Evolutionary conservation across 2,329 filamentous ascomycete genomes (phyloP).

Genomic region (Pestalotiopsis sp.): DNA sequence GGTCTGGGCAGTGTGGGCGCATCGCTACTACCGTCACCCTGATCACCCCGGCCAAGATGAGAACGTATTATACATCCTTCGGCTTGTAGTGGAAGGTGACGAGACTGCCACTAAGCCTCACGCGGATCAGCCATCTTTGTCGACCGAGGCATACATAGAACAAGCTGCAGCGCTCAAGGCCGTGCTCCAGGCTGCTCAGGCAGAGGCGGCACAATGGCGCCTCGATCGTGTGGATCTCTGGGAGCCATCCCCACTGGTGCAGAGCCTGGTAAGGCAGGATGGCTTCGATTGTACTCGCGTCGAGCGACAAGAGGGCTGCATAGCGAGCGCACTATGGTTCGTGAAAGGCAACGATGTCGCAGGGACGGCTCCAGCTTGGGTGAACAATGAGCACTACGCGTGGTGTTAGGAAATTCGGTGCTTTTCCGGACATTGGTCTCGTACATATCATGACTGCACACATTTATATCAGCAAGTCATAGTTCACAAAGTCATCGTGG

Average conservation of each 20-base stretch:
- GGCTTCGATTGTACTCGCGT: conserved; percentile 3
- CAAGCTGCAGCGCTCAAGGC: conserved; percentile 11
- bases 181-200: conserved; percentile 18
- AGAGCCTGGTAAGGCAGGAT: background rate
- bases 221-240: conserved; percentile 19
- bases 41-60: background rate
- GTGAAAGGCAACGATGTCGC: conserved; percentile 9
- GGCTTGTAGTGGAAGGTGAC: conserved; percentile 21
- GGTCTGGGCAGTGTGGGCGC: conserved; percentile 17
- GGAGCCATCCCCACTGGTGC: conserved; percentile 20
- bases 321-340: conserved; percentile 21
- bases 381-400: conserved; percentile 1
- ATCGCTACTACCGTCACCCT: conserved; percentile 19
- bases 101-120: conserved; percentile 16
- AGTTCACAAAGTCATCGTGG: no score
- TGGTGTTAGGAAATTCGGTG: background rate
- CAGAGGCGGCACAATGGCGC: conserved; percentile 18
- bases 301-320: conserved; percentile 15
- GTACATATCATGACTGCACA: no score
- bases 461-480: no score
- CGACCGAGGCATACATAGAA: background rate
- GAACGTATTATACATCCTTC: conserved; percentile 10
- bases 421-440: no score
- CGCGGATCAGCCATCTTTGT: background rate
- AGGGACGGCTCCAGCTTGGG: background rate